Percentiles rank a stretch among this genome's conserved stretches.
Conservation (phyloP, 208 protist species). For the Borovskyia barvae region DNA sequence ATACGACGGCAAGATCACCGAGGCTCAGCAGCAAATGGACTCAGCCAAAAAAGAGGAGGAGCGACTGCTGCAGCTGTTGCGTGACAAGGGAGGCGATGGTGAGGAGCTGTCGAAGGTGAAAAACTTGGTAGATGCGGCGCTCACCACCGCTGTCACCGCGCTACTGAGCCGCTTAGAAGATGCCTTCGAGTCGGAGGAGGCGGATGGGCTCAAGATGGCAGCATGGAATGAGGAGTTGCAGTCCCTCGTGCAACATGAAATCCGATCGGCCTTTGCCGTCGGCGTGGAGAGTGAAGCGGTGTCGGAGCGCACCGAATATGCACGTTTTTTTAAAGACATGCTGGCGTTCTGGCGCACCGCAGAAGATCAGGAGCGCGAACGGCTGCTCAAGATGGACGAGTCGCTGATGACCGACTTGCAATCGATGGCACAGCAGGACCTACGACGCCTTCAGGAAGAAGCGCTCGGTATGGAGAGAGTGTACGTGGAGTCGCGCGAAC, state of each 20-base stretch:
- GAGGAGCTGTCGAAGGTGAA: conserved; percentile 14
- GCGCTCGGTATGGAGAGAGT: conserved; percentile 73
- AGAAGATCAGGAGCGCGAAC: conserved; percentile 60
- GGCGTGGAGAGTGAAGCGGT: conserved; percentile 56
- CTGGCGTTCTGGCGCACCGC: conserved; percentile 71
- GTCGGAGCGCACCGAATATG: conserved; percentile 55
- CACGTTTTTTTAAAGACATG: conserved; percentile 59
- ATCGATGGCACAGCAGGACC: conserved; percentile 61
- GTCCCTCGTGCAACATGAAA: conserved; percentile 59
- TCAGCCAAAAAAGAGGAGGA: conserved; percentile 46
- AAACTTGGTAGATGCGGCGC: conserved; percentile 40
- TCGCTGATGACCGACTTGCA: conserved; percentile 62
- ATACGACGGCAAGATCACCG: conserved; percentile 51
- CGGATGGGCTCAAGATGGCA: conserved; percentile 16
- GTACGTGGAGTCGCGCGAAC: conserved; percentile 67
- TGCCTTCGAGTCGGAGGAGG: conserved; percentile 38
- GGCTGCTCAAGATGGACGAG: conserved; percentile 80
- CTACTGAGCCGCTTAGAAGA: conserved; percentile 52
- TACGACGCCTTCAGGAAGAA: conserved; percentile 63
- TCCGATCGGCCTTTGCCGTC: conserved; percentile 69
- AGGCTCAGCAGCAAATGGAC: conserved; percentile 31
- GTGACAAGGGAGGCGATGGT: conserved; percentile 27
- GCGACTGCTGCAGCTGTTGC: conserved; percentile 44
- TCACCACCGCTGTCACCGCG: conserved; percentile 50
- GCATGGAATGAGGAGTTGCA: conserved; percentile 56